Percentiles rank a stretch among this genome's conserved stretches.
These are phyloP conservation scores for Ceratonia siliqua DNA, from an alignment of 306 rosid genomes.

Conservation along the genomic window DNA sequence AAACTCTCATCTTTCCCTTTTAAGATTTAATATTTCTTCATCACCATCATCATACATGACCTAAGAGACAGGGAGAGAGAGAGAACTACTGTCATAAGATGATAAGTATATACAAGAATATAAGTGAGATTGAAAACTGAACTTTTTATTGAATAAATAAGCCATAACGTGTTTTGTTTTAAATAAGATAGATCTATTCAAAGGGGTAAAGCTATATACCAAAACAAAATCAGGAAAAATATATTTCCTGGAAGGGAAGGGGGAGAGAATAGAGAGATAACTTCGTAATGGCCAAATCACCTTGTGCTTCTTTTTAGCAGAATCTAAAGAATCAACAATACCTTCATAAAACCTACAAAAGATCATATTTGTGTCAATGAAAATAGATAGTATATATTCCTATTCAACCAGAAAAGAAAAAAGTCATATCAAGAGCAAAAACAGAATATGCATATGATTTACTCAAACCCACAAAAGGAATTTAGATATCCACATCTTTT, in stretches of 20 bases:
- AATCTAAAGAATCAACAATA: slow-evolving; percentile 52
- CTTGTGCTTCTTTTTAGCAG: slow-evolving; percentile 60
- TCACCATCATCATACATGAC: too few species aligned
- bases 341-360: slow-evolving; percentile 77
- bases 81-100: slow-evolving; percentile 8
- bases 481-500: too few species aligned
- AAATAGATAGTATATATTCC: background rate
- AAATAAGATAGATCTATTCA: background rate
- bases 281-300: slow-evolving; percentile 44
- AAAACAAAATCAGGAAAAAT: background rate
- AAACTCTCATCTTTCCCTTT: too few species aligned
- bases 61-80: slow-evolving; percentile 39
- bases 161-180: background rate
- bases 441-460: slow-evolving; percentile 7
- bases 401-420: background rate
- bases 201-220: background rate
- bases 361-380: slow-evolving; percentile 6
- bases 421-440: background rate
- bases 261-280: background rate
- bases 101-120: background rate
- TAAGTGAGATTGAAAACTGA: background rate
- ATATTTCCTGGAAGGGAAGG: background rate
- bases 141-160: background rate
- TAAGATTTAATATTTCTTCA: too few species aligned
- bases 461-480: slow-evolving; percentile 7